Evolutionary conservation across 192 early-diverging fungal genomes (phyloP).

Genomic region (Linnemannia exigua): DNA sequence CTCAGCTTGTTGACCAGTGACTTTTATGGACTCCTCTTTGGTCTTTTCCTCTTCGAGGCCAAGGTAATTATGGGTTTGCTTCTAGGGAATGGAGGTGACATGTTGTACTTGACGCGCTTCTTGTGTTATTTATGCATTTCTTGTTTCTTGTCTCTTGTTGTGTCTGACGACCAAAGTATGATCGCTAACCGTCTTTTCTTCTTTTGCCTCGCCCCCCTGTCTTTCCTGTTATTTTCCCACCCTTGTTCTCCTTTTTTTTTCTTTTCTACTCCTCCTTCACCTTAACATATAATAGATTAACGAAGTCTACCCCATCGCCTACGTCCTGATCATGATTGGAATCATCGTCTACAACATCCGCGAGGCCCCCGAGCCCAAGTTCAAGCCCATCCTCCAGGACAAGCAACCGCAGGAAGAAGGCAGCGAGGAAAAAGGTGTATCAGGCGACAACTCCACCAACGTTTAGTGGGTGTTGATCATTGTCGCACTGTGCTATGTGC

Average conservation of each 20-base stretch:
- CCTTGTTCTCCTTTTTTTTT: background rate
- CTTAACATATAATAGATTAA: constrained; percentile 43
- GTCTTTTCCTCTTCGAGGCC: constrained; percentile 76
- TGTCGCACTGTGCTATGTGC: background rate
- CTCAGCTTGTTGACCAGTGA: constrained; percentile 83
- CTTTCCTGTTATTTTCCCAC: background rate
- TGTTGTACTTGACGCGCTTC: background rate
- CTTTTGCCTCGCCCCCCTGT: background rate
- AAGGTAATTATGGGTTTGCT: constrained; percentile 51
- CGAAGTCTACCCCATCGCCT: constrained; percentile 76
- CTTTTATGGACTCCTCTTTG: constrained; percentile 85
- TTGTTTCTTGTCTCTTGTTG: background rate
- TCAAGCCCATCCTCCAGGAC: constrained; percentile 37
- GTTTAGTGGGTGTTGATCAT: constrained; percentile 9
- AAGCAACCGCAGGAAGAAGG: background rate
- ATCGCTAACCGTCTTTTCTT: background rate
- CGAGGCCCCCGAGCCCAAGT: constrained; percentile 68
- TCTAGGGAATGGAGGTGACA: too few relatives aligned
- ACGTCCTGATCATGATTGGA: constrained; percentile 74
- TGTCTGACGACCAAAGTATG: background rate
- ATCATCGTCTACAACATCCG: constrained; percentile 77
- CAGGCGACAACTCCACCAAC: constrained; percentile 9
- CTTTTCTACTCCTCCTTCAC: background rate
- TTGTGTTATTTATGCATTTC: background rate
- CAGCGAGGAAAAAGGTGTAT: background rate